These are phyloP conservation scores for Tilletia walkeri DNA, from an alignment of 1,284 basidiomycete genomes.

Conservation along the genomic window DNA sequence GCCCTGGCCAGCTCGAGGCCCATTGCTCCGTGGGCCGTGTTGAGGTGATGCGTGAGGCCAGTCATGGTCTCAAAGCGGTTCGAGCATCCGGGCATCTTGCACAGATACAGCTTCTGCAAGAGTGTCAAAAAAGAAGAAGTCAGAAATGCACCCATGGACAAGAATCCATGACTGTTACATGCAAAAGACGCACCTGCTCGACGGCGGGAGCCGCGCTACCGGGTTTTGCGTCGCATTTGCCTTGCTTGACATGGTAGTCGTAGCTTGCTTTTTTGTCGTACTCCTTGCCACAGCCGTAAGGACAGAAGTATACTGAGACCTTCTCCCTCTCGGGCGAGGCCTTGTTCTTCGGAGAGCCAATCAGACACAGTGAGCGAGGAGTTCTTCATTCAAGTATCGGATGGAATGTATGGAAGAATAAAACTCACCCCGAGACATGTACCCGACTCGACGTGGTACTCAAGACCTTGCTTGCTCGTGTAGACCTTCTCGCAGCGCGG, in stretches of 20 bases:
- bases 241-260: neutral
- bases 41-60: conserved; percentile 2
- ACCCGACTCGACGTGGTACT: neutral
- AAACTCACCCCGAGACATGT: neutral
- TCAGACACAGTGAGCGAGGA: too few relatives aligned
- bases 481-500: neutral
- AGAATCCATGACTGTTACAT: neutral
- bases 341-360: too few relatives aligned
- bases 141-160: neutral
- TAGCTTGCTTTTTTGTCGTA: neutral
- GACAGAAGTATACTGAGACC: neutral
- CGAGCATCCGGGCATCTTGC: conserved; percentile 8
- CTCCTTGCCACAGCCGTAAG: conserved; percentile 7
- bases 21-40: neutral
- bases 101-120: conserved; percentile 8
- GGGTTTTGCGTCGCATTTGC: neutral
- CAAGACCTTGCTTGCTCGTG: neutral
- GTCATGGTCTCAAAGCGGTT: neutral
- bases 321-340: too few relatives aligned
- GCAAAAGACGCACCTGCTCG: neutral
- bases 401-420: neutral
- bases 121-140: neutral
- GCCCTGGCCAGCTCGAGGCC: conserved; percentile 5
- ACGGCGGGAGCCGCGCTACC: neutral
- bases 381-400: too few relatives aligned